Evolutionary conservation across 441 rosid species (phyloP), one percentile per base, ranked within the genome.

Genomic region (Jatropha podagrica): DNA sequence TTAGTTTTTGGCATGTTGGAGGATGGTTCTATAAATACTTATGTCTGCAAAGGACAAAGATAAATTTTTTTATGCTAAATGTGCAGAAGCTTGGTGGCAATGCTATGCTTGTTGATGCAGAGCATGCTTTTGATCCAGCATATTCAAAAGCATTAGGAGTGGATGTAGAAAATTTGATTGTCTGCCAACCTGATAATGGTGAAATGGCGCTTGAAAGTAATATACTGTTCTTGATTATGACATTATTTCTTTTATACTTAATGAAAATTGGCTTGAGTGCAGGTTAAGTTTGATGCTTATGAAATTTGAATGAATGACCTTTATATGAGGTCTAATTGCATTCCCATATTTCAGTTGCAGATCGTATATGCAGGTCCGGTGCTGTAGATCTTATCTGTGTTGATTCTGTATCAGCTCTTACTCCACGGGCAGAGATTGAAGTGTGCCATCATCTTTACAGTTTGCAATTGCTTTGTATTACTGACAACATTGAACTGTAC

Each of bases 401-500:
- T 81, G 99, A 95, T 85, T 95, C 97, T 52, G 99, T 95, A 76
- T 95, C 97, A 44, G 99, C 99, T 78, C 94, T 95, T 68, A 95
- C 97, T 76, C 99, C 99, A 74, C 86, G 97, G 77, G 99, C 99
- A n/a, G 99, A 95, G 85, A 95, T 95, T 73, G 99, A 95, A 90
- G 99, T 95, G 83, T 71, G 83, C 49, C 65, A 42, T 44, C 38
- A 17, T 72, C 69, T 54, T 20, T 67, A 69, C 59, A 74, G 13
- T 44, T 62, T 55, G 4, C 26, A 8, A 26, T 71, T 27, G 7
- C 75, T 46, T 81, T 69, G 4, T 38, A 51, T 14, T 58, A 48
- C 48, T 66, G 49, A 26, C 12, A 74, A 32, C 80, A 62, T 73
- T 51, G 52, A 72, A 42, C 32, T 0, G 32, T 32, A 23, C 58